Conservation (phyloP, 129 eudicot genomes). For the Oenanthe sinensis region DNA sequence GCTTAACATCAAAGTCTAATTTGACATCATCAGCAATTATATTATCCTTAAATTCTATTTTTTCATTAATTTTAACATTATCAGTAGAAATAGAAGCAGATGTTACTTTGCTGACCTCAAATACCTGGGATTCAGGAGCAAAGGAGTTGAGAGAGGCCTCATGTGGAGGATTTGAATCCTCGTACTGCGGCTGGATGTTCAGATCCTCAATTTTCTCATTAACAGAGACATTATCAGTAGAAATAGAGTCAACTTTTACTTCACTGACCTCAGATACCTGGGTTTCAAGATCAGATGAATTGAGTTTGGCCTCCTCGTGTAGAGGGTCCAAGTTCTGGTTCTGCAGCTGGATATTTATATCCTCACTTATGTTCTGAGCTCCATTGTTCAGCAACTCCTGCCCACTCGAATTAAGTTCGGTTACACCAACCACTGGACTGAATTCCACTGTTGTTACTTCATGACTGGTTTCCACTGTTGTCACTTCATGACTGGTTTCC, state of each 20-base stretch:
- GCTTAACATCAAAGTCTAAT: conserved; percentile 73
- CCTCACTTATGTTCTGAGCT: conserved; percentile 13
- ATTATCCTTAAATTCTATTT: conserved; percentile 70
- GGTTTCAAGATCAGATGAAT: conserved; percentile 34
- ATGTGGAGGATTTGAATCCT: conserved; percentile 31
- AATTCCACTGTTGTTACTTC: conserved; percentile 23
- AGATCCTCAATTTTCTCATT: conserved; percentile 42
- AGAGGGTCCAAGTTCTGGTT: conserved; percentile 28
- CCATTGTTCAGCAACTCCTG: conserved; percentile 20
- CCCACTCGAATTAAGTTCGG: conserved; percentile 21
- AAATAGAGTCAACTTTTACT: conserved; percentile 68
- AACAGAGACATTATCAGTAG: conserved; percentile 60
- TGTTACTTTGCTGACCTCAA: conserved; percentile 81
- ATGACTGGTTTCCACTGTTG: conserved; percentile 9
- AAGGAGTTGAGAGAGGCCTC: conserved; percentile 29
- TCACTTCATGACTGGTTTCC: conserved; percentile 23
- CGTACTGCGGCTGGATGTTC: conserved; percentile 27
- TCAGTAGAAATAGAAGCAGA: conserved; percentile 83
- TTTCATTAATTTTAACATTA: conserved; percentile 60
- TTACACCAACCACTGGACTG: conserved; percentile 24
- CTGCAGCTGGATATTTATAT: conserved; percentile 23
- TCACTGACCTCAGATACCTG: conserved; percentile 91
- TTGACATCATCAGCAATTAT: conserved; percentile 77
- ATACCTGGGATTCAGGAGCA: conserved; percentile 61
- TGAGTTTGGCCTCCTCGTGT: conserved; percentile 26